Evolutionary conservation across 257 asterid species (phyloP), one percentile per base, ranked within the genome.

Genomic region (Misopates orontium): DNA sequence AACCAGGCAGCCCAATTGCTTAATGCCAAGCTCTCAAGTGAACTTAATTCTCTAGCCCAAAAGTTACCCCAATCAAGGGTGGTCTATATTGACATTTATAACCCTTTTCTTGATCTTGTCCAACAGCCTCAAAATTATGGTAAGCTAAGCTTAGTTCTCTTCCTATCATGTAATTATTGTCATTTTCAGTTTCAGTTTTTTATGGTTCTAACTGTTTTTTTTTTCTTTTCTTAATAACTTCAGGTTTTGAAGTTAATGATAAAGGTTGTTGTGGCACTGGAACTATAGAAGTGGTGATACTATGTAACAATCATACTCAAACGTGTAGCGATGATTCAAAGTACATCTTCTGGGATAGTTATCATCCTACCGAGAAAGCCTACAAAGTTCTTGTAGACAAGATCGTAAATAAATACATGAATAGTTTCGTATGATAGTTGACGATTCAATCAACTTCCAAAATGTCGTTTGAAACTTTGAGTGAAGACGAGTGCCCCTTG

Each of bases 1-100:
- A 84, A 84, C 44, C 64, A 79, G 57, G 82, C 79, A 14, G 82
- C 83, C 4, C 64, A 75, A 31, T 56, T 72, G 48, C 70, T 71
- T 23, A 81, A 84, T 60, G 16, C 59, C 47, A 79, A 79, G 74
- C 80, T 84, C 11, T 39, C 68, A 32, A 19, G 5, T 17, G 47
- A 31, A 63, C 62, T 77, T 41, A 39, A 42, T 21, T 60, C 72
- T 18, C 77, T 79, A 9, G 56, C 10, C 14, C 54, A 68, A 50
- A 60, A 5, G 15, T 70, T 73, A 21, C 68, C 79, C 7, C 72
- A 60, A 52, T 47, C 70, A 7, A 74, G 49, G 36, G 31, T 74
- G 4, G 63, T 58, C 56, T 76, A 60, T 40, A 21, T 77, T 1
- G 81, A 79, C 22, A 11, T 48, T 14, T 82, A 71, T 31, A 57